Evolutionary conservation across 2,329 filamentous ascomycete species (phyloP), one percentile per base, ranked within the genome.

Genomic region (Byssochlamys sp.): DNA sequence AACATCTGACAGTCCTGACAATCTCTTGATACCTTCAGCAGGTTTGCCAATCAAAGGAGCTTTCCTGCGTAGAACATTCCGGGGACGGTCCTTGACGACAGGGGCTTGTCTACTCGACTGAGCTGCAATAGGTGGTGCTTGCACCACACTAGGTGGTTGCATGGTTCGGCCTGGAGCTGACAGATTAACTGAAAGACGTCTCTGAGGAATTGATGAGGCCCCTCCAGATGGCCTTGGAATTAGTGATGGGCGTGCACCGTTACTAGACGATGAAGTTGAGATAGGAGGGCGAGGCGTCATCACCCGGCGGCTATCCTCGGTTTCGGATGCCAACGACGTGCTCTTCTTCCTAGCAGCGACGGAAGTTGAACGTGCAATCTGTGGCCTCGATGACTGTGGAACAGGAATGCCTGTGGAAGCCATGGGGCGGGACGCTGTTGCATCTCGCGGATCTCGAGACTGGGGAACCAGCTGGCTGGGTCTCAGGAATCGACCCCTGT

Each of bases 11-110:
- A 28, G 24, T n/a, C 49, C 49, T n/a, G 49, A 51, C 14, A 51
- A 24, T 12, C 25, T 51, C 45, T 64, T 57, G 57, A 55, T 59
- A 59, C 61, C 39, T 26, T 62, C 24, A 63, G 63, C 58, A 27
- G 49, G 14, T 35, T 59, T 64, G 51, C 55, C 49, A 11, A 35
- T 61, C 29, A 60, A 58, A 35, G 75, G 71, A 35, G 72, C 70
- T 60, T 71, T 77, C 56, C 75, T 68, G 56, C 75, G 71, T 53
- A 77, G 64, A 56, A 76, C 67, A 60, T 77, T 76, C 53, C 71
- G 68, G 48, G 66, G 63, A 51, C 66, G 67, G 59, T 67, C 66
- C 27, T 62, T 61, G 4, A 63, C 5, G n/a, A 9, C 57, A 52
- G 61, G 55, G 4, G 57, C 55, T 55, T 61, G 61, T 35, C 62